Conservation (phyloP, 345 rosid species). For the Boechera retrofracta region DNA sequence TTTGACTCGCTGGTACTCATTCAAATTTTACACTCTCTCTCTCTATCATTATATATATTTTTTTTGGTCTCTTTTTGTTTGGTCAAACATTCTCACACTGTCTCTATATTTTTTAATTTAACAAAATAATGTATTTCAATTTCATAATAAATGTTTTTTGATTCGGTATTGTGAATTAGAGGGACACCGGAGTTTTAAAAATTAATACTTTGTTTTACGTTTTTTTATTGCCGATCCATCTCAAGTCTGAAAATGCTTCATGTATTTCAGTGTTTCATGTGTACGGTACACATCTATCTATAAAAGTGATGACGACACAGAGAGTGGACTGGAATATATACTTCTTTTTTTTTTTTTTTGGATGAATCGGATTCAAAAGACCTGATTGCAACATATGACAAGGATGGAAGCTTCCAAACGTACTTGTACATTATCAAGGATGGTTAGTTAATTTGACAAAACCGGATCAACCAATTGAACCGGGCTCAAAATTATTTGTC, state of each 20-base stretch:
- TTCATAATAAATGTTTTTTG: too few species aligned
- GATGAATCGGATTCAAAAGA: conserved; percentile 19
- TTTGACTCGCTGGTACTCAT: conserved; percentile 36
- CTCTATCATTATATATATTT: too few species aligned
- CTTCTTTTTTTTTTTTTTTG: neutral
- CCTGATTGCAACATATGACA: conserved; percentile 17
- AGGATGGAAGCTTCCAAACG: conserved; percentile 5
- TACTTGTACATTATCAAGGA: neutral
- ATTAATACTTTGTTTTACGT: too few species aligned
- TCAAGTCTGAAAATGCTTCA: neutral
- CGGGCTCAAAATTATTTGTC: neutral
- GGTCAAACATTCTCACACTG: neutral
- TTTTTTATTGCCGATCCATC: neutral
- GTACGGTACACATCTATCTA: neutral
- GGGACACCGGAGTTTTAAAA: too few species aligned
- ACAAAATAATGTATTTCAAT: too few species aligned
- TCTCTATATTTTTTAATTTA: neutral
- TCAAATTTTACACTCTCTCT: too few species aligned
- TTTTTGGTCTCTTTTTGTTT: neutral
- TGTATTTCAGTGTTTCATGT: neutral
- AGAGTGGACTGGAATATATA: neutral
- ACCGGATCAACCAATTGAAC: conserved; percentile 6
- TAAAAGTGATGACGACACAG: neutral
- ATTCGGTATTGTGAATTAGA: too few species aligned
- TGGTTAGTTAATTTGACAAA: neutral